phyloP scores from a whole-genome alignment of 805 yeast species.

The Danielozyma ontarioensis region DNA sequence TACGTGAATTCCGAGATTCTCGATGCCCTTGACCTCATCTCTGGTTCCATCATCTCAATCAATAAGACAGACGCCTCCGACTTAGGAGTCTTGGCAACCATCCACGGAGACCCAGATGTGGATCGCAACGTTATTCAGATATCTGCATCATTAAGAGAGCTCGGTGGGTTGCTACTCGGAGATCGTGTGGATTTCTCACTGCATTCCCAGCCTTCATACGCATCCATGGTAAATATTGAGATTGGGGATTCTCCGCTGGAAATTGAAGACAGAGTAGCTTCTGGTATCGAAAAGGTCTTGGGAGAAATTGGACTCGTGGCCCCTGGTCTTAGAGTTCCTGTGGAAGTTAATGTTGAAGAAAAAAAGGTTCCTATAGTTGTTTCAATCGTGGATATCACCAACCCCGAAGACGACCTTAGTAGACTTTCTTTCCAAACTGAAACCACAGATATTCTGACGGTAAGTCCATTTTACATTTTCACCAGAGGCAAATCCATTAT shows the following conservation, averaged over 20 bases:
- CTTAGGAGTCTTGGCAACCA: constrained; percentile 42
- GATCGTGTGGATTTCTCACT: constrained; percentile 45
- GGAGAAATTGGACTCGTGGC: not conserved
- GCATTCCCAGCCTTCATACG: constrained; percentile 43
- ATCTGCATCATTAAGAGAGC: constrained; percentile 19
- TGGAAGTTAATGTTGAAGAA: constrained; percentile 1
- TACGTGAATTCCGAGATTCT: constrained; percentile 40
- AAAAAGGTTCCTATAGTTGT: constrained; percentile 13
- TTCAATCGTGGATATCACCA: constrained; percentile 25
- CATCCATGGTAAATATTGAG: constrained; percentile 5
- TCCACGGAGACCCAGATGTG: constrained; percentile 28
- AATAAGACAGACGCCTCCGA: constrained; percentile 38
- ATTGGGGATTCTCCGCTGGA: too few species aligned
- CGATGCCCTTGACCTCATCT: constrained; percentile 40
- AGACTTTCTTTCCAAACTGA: too few species aligned
- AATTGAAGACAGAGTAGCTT: too few species aligned
- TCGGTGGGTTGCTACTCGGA: constrained; percentile 42
- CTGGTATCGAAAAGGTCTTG: not conserved
- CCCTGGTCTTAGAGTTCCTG: not conserved
- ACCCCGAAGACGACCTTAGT: constrained; percentile 3
- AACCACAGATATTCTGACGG: constrained; percentile 16
- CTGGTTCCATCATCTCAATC: constrained; percentile 43
- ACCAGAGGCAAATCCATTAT: constrained; percentile 14
- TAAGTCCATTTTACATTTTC: constrained; percentile 47
- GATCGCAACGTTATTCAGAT: constrained; percentile 26